These are phyloP conservation scores for Schizopora paradoxa DNA, from an alignment of 1,284 basidiomycete genomes.

Conservation along the genomic window DNA sequence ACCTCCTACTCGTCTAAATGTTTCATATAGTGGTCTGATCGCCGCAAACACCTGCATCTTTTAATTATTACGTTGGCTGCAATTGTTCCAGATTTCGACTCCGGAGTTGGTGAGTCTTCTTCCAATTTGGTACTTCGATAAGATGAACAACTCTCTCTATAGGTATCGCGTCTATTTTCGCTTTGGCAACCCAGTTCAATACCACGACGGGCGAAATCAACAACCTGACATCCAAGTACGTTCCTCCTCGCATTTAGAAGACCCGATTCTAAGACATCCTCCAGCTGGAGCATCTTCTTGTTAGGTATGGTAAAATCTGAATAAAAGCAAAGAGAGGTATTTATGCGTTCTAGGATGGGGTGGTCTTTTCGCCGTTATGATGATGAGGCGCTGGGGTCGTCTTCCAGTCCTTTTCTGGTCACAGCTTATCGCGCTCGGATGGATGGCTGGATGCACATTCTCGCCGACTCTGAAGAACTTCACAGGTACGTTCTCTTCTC, in stretches of 20 bases:
- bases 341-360: conserved; percentile 43
- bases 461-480: conserved; percentile 49
- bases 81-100: conserved; percentile 65
- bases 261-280: background rate
- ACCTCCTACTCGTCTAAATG: background rate
- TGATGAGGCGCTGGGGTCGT: conserved; percentile 53
- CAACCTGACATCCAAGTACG: conserved; percentile 56
- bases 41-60: conserved; percentile 48
- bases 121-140: background rate
- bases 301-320: conserved; percentile 35
- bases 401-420: conserved; percentile 62
- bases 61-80: conserved; percentile 60
- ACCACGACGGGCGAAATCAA: conserved; percentile 59
- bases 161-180: conserved; percentile 59
- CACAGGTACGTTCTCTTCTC: conserved; percentile 33
- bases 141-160: background rate
- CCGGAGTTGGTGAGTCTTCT: conserved; percentile 48
- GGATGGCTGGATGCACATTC: conserved; percentile 48
- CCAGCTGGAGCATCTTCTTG: conserved; percentile 64
- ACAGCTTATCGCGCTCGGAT: conserved; percentile 47
- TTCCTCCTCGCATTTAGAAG: conserved; percentile 6
- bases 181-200: conserved; percentile 50
- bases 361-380: conserved; percentile 53
- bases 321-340: background rate
- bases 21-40: conserved; percentile 36